These are phyloP conservation scores for Durio zibethinus DNA, from an alignment of 345 rosid species.

Conservation along the genomic window DNA sequence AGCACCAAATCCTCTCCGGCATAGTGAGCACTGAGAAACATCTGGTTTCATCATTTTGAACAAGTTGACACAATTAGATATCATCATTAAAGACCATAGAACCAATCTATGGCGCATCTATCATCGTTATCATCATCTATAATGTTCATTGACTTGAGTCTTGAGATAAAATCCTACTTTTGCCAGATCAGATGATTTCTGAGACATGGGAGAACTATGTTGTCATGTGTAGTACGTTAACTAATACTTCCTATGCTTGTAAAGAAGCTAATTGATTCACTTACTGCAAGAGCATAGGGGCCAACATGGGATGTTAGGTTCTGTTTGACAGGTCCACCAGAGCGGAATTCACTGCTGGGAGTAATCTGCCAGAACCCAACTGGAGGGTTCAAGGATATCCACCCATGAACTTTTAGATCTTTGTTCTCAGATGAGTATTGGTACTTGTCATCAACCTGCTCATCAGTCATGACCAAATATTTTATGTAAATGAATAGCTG, in stretches of 20 bases:
- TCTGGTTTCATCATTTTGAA: conserved; percentile 35
- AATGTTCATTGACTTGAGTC: neutral
- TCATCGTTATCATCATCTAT: too few relatives aligned
- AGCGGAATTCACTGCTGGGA: conserved; percentile 57
- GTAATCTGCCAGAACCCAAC: conserved; percentile 79
- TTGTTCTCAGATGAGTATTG: conserved; percentile 79
- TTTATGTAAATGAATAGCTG: neutral
- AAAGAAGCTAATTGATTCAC: neutral
- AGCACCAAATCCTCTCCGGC: conserved; percentile 68
- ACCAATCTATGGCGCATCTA: neutral
- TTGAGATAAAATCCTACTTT: neutral
- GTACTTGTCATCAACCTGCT: conserved; percentile 88
- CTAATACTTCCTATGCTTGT: neutral
- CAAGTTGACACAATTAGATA: neutral
- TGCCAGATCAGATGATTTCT: neutral
- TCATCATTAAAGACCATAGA: neutral
- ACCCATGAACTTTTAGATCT: conserved; percentile 74
- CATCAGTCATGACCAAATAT: neutral
- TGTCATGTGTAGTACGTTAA: neutral
- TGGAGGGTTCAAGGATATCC: conserved; percentile 54
- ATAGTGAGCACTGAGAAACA: conserved; percentile 84
- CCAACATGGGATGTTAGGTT: conserved; percentile 66
- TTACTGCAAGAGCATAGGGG: conserved; percentile 51
- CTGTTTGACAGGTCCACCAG: conserved; percentile 58
- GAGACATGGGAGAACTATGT: neutral